These are phyloP conservation scores for Gnaphalium uliginosum DNA, from an alignment of 129 eudicot species.

Conservation along the genomic window DNA sequence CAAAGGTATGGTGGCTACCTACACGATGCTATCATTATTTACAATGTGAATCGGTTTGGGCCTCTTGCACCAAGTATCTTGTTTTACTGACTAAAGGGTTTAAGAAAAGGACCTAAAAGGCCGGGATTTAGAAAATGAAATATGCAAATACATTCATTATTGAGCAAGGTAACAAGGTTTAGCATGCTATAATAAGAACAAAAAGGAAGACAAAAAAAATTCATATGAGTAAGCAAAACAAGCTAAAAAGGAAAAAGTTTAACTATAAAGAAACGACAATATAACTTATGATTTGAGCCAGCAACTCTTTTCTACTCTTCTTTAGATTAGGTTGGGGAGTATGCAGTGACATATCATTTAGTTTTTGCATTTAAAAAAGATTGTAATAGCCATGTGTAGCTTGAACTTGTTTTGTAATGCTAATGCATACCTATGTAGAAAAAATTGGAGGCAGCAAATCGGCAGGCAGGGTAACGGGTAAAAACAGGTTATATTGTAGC, in stretches of 20 bases:
- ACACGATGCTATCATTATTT: not conserved
- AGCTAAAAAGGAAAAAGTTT: not conserved
- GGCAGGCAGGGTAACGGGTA: not conserved
- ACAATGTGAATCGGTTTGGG: not conserved
- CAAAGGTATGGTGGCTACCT: slow-evolving; percentile 54
- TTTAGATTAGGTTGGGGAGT: no score
- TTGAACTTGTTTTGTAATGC: not conserved
- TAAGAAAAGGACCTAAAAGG: not conserved
- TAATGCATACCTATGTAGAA: not conserved
- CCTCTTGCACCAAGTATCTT: not conserved
- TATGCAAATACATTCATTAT: not conserved
- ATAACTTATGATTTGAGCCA: no score
- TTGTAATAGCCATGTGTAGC: not conserved
- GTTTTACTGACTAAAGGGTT: not conserved
- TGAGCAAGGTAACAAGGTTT: not conserved
- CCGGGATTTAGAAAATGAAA: not conserved
- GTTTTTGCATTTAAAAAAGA: no score
- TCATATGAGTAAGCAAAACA: not conserved
- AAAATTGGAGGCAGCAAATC: not conserved
- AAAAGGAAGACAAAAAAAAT: not conserved
- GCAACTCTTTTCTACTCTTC: no score
- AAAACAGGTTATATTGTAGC: not conserved
- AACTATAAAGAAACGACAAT: no score
- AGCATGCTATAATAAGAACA: not conserved
- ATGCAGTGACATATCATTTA: no score